These are phyloP conservation scores for Chlamydomonas reinhardtii DNA, from an alignment of 163 green algal genomes.

Conservation along the genomic window DNA sequence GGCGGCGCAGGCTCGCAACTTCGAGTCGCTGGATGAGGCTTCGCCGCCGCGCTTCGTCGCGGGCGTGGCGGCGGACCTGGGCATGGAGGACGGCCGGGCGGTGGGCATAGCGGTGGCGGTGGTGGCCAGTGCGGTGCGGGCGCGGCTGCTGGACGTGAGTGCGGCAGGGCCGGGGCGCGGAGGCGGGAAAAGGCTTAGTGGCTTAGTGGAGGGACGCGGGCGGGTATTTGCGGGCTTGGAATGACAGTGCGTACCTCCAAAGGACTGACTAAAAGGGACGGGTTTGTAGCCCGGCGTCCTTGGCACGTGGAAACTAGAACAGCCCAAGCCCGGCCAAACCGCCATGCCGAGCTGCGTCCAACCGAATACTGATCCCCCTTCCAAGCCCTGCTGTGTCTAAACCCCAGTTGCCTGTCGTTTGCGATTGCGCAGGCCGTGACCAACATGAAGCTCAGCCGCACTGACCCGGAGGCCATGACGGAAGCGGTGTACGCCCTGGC, in stretches of 20 bases:
- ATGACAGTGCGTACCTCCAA: too few relatives aligned
- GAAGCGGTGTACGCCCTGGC: conserved; percentile 5
- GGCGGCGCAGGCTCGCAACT: conserved; percentile 21
- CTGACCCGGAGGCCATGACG: not conserved
- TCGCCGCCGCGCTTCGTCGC: conserved; percentile 41
- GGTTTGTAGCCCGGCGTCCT: too few relatives aligned
- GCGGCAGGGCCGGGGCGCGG: not conserved
- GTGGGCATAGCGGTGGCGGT: conserved; percentile 26
- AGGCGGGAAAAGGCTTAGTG: not conserved
- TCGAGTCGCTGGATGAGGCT: not conserved
- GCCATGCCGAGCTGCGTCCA: too few relatives aligned
- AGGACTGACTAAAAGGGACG: too few relatives aligned
- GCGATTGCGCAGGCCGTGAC: conserved; percentile 14
- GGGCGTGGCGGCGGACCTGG: conserved; percentile 38
- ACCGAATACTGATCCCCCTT: too few relatives aligned
- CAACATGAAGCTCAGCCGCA: not conserved
- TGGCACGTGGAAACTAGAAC: too few relatives aligned
- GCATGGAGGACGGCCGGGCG: conserved; percentile 48
- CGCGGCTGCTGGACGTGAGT: conserved; percentile 56
- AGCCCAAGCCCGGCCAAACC: too few relatives aligned
- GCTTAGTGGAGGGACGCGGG: not conserved
- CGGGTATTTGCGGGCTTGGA: too few relatives aligned
- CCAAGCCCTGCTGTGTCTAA: not conserved
- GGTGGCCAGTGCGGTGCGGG: conserved; percentile 23
- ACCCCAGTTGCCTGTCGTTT: too few relatives aligned